Percentiles rank a stretch among this genome's conserved stretches.
These are phyloP conservation scores for Diaporthe destruens DNA, from an alignment of 2,329 filamentous ascomycete genomes.

Conservation along the genomic window DNA sequence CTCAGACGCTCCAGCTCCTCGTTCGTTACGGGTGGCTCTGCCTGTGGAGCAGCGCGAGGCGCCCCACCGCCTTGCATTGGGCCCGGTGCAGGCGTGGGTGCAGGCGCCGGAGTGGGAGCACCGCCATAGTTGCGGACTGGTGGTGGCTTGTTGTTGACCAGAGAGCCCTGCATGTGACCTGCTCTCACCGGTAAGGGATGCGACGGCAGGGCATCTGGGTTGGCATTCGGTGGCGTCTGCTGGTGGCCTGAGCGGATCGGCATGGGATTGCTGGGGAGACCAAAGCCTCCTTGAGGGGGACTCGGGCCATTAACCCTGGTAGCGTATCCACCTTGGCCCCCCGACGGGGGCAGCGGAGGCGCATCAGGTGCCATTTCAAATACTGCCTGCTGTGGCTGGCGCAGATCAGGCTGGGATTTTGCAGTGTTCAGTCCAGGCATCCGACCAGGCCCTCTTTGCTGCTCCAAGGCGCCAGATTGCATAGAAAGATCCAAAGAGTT, in stretches of 20 bases:
- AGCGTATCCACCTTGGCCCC: constrained; percentile 34
- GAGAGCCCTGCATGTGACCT: constrained; percentile 70
- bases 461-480: constrained; percentile 54
- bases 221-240: constrained; percentile 49
- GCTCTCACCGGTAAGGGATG: constrained; percentile 74
- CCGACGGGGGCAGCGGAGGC: constrained; percentile 59
- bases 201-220: constrained; percentile 64
- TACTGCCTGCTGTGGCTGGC: constrained; percentile 74
- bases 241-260: constrained; percentile 48
- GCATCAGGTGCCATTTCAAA: constrained; percentile 80
- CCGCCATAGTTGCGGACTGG: constrained; percentile 69
- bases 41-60: constrained; percentile 47
- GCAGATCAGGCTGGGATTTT: constrained; percentile 76
- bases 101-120: constrained; percentile 55
- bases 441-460: constrained; percentile 64
- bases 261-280: constrained; percentile 47
- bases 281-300: constrained; percentile 40
- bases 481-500: constrained; percentile 64
- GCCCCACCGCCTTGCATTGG: constrained; percentile 15
- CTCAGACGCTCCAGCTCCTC: constrained; percentile 84
- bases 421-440: constrained; percentile 69
- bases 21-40: constrained; percentile 74
- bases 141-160: constrained; percentile 69
- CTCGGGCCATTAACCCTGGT: constrained; percentile 42
- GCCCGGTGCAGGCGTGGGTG: constrained; percentile 45